Evolutionary conservation across 1,139 yeast species (phyloP).

Genomic region (Candida pseudocylindracea): DNA sequence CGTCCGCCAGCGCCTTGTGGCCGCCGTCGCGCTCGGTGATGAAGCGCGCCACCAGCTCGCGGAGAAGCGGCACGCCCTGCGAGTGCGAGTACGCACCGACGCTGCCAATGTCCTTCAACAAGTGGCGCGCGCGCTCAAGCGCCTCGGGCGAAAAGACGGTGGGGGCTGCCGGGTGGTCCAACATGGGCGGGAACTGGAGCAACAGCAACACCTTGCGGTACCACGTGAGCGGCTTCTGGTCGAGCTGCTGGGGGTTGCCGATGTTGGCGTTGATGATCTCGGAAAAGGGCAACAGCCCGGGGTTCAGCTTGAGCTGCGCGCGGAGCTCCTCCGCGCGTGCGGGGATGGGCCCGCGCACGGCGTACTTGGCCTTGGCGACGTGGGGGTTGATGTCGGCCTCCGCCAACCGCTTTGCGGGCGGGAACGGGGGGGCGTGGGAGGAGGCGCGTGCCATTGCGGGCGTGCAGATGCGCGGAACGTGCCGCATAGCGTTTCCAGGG

Average conservation of each 20-base stretch:
- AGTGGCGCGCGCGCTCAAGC: conserved; percentile 35
- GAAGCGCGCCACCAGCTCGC: conserved; percentile 64
- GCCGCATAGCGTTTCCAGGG: too few relatives aligned
- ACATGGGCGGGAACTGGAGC: conserved; percentile 61
- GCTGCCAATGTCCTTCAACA: conserved; percentile 48
- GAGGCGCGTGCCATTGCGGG: too few relatives aligned
- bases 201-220: conserved; percentile 77
- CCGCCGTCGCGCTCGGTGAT: conserved; percentile 44
- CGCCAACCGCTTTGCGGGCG: conserved; percentile 5
- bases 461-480: too few relatives aligned
- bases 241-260: conserved; percentile 93
- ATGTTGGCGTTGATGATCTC: conserved; percentile 75
- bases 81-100: conserved; percentile 91
- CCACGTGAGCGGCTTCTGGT: conserved; percentile 87
- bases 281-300: conserved; percentile 48
- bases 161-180: conserved; percentile 9
- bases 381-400: conserved; percentile 41
- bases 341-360: conserved; percentile 91
- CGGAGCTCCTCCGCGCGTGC: conserved; percentile 74
- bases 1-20: conserved; percentile 31
- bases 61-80: conserved; percentile 55
- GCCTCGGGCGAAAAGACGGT: conserved; percentile 44
- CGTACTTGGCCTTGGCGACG: conserved; percentile 75
- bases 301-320: conserved; percentile 19
- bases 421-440: conserved; percentile 1